phyloP scores from a whole-genome alignment of 2,329 filamentous ascomycete species.

The Polychaeton citri region DNA sequence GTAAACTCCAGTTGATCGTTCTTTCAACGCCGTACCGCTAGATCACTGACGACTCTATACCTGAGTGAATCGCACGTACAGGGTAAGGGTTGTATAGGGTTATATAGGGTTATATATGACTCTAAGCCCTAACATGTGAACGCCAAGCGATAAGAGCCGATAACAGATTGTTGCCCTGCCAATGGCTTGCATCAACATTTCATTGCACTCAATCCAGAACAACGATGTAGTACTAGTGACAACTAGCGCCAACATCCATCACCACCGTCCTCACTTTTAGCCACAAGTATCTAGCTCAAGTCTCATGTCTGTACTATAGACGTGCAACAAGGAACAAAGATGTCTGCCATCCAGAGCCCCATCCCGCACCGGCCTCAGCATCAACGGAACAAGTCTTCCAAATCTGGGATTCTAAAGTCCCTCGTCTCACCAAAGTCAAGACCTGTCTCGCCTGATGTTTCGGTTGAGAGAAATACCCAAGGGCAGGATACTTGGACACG shows the following conservation, averaged over 20 bases:
- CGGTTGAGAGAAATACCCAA: background rate
- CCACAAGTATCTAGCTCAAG: background rate
- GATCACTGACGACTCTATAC: no score
- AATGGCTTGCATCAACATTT: no score
- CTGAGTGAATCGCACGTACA: no score
- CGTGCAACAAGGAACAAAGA: background rate
- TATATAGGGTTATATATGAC: no score
- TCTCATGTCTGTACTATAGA: background rate
- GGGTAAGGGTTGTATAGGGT: no score
- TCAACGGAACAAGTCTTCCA: constrained; percentile 18
- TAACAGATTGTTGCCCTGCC: no score
- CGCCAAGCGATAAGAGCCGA: no score
- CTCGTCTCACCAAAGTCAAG: constrained; percentile 39
- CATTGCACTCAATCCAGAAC: background rate
- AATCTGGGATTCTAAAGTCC: constrained; percentile 37
- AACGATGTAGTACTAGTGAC: background rate
- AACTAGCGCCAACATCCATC: background rate
- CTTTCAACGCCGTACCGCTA: no score
- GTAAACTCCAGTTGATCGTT: no score
- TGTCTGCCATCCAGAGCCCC: background rate
- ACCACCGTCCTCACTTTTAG: background rate
- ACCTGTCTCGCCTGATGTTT: constrained; percentile 22
- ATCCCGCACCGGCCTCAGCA: constrained; percentile 10
- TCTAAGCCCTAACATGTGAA: no score
- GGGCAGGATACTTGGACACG: no score